These are phyloP conservation scores for Ustilago esculenta DNA, from an alignment of 1,284 basidiomycete species.

Conservation along the genomic window DNA sequence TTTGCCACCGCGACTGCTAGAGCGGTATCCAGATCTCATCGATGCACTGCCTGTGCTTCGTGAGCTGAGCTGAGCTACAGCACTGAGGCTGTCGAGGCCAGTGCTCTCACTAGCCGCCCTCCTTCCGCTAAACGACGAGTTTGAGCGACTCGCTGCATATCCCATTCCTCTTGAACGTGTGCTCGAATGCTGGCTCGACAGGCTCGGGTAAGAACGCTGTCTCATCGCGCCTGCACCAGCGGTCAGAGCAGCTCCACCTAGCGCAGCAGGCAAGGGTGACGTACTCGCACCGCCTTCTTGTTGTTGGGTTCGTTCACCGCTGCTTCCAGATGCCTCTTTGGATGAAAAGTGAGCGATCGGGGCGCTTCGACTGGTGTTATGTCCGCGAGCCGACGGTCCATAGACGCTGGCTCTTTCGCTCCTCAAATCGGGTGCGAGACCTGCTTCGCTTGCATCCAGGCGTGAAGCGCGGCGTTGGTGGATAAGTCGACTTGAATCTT, in stretches of 20 bases:
- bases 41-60: slow-evolving; percentile 30
- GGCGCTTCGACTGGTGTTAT: slow-evolving; percentile 25
- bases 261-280: not conserved
- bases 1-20: slow-evolving; percentile 23
- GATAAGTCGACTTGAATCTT: slow-evolving; percentile 25
- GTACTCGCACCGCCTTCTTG: not conserved
- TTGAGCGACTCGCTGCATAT: slow-evolving; percentile 43
- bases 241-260: not conserved
- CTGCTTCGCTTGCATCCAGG: slow-evolving; percentile 26
- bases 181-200: slow-evolving; percentile 31
- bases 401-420: slow-evolving; percentile 50
- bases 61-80: slow-evolving; percentile 29
- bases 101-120: slow-evolving; percentile 26
- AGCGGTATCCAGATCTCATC: slow-evolving; percentile 25
- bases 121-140: slow-evolving; percentile 31
- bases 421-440: slow-evolving; percentile 31
- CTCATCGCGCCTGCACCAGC: not conserved
- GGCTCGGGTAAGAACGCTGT: slow-evolving; percentile 23
- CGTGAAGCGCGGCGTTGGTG: slow-evolving; percentile 16
- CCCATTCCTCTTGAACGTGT: slow-evolving; percentile 25
- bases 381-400: slow-evolving; percentile 28
- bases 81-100: slow-evolving; percentile 44
- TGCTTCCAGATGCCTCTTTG: slow-evolving; percentile 35
- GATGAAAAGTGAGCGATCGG: slow-evolving; percentile 19
- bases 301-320: slow-evolving; percentile 17